Percentiles rank a stretch among this genome's conserved stretches.
Conservation (phyloP, 2,329 filamentous ascomycete genomes). For the Colletotrichum costaricense region DNA sequence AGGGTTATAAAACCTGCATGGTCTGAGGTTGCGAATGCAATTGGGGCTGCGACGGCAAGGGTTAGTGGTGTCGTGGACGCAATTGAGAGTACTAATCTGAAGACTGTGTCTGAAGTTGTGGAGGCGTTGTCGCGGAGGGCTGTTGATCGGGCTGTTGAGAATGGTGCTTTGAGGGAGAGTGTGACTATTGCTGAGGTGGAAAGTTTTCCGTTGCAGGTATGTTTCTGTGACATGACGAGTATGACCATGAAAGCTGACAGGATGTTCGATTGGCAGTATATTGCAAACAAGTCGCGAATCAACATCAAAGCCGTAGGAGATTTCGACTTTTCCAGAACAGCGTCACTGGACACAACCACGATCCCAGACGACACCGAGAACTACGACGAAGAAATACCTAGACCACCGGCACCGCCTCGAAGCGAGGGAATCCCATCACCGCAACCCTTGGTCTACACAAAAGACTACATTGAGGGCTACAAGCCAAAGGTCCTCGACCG, state of each 20-base stretch:
- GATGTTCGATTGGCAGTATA: slow-evolving; percentile 48
- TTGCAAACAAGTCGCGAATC: slow-evolving; percentile 64
- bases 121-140: slow-evolving; percentile 53
- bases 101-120: slow-evolving; percentile 49
- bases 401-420: not conserved
- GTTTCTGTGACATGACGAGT: slow-evolving; percentile 6
- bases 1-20: slow-evolving; percentile 66
- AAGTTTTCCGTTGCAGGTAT: slow-evolving; percentile 63
- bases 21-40: slow-evolving; percentile 72
- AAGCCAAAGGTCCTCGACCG: slow-evolving; percentile 45
- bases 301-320: slow-evolving; percentile 71
- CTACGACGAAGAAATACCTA: not conserved
- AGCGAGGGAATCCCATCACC: slow-evolving; percentile 23
- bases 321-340: slow-evolving; percentile 53
- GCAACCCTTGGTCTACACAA: not conserved
- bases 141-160: slow-evolving; percentile 55
- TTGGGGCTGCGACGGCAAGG: slow-evolving; percentile 71
- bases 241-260: slow-evolving; percentile 17
- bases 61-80: slow-evolving; percentile 66
- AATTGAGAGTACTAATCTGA: slow-evolving; percentile 59
- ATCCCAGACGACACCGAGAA: not conserved
- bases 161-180: slow-evolving; percentile 56
- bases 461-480: slow-evolving; percentile 46
- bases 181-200: slow-evolving; percentile 64
- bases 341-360: not conserved